Base-by-base conservation (phyloP, 2,329 filamentous ascomycete genomes). In the Calonectria montana region DNA sequence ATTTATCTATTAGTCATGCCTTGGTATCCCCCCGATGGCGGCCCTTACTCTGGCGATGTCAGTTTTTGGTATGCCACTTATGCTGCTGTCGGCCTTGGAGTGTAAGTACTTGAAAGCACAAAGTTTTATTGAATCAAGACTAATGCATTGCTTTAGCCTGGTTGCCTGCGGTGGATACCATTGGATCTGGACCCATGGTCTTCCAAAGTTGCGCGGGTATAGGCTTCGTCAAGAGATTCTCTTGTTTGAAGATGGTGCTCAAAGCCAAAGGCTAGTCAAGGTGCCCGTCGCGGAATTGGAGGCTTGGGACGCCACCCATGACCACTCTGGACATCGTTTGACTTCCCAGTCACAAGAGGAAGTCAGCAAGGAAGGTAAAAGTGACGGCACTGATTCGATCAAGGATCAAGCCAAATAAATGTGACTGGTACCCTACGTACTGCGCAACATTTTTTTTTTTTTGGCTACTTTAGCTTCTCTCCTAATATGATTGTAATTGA, bases 11-110 rank as follows among this genome's bases (percentile, higher is more conserved):
- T 94, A 2, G 87, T 91, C 29, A 93, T 93, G 87, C 92, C 93
- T 0, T 94, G 92, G 92, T 92, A 91, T 73, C 92, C 92, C 2
- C 93, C 92, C 0, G 84, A 85, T 0, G 87, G 84, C 0, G 92
- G 92, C 0, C 84, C 85, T 0, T 87, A 87, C 62, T 90, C 88
- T 0, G 92, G 91, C 0, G 89, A 92, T 67, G 92, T 94, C 4
- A 92, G 88, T 64, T 94, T 94, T 82, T 94, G 91, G 90, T 94
- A 94, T 74, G 92, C 87, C 2, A 94, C 92, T 0, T 94, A 94
- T 76, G 88, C 89, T 18, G 89, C 91, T 0, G 87, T 90, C 1
- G 92, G 92, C 0, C 87, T 94, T 69, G 91, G 81, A 27, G 87
- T 93, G 89, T 91, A 84, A 87, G 89, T 89, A 16, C 45, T 16